Percentiles rank a stretch among this genome's conserved stretches.
Evolutionary conservation across 305 asterid genomes (phyloP).

Genomic region (Fraxinus latifolia): DNA sequence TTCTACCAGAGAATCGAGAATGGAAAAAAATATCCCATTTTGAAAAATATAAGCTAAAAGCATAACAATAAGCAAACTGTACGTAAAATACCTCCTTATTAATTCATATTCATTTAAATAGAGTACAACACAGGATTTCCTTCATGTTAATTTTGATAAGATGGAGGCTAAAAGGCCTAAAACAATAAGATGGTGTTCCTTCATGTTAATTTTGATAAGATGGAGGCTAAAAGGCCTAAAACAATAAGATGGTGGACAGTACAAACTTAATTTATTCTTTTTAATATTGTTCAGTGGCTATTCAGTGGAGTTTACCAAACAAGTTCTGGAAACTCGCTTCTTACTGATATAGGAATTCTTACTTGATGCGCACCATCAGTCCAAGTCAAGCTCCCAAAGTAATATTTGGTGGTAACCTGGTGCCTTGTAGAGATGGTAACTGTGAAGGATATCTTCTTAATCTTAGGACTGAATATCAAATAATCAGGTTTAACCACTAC

Average conservation of each 20-base stretch:
- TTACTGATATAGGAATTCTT: constrained; percentile 42
- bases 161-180: not conserved
- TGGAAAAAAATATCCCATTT: not conserved
- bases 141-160: not conserved
- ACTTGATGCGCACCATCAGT: constrained; percentile 41
- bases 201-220: not conserved
- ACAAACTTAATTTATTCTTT: not conserved
- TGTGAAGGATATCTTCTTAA: constrained; percentile 35
- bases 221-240: not conserved
- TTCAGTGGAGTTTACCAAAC: not conserved
- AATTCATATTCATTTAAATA: not conserved
- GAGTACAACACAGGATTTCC: not conserved
- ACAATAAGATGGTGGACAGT: not conserved
- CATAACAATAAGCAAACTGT: too few species aligned
- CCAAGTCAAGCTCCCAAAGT: constrained; percentile 54
- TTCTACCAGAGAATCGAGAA: not conserved
- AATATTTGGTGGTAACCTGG: constrained; percentile 34
- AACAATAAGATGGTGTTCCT: not conserved
- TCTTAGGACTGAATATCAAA: constrained; percentile 31
- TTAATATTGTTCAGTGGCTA: not conserved
- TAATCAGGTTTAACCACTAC: constrained; percentile 32
- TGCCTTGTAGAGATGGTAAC: constrained; percentile 39
- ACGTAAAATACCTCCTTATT: not conserved
- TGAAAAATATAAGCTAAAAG: not conserved
- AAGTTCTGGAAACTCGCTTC: constrained; percentile 30